A percentile compares a stretch with the other conserved stretches of the same genome.
Conservation (phyloP, 1,139 yeast species). For the Geotrichum bryndzae region DNA sequence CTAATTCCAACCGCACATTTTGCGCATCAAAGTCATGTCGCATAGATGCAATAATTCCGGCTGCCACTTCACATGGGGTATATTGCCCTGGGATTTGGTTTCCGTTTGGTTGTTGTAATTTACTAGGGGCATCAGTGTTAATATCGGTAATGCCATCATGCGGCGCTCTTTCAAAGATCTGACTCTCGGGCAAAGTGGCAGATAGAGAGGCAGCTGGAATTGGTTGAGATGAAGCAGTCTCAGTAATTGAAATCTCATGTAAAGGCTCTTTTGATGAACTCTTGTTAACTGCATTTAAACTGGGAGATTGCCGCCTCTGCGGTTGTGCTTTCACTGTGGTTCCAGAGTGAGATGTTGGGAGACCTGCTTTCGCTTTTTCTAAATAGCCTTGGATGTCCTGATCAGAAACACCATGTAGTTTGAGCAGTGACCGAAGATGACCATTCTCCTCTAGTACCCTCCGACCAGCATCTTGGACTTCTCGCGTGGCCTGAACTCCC, state of each 20-base stretch:
- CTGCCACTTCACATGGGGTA: background rate
- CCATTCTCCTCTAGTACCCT: background rate
- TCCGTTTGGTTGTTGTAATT: background rate
- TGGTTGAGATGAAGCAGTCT: background rate
- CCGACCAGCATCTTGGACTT: background rate
- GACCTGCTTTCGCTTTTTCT: background rate
- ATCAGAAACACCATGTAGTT: background rate
- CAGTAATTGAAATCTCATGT: background rate
- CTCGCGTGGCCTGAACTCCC: background rate
- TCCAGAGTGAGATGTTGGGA: background rate
- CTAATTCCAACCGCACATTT: background rate
- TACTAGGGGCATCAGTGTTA: background rate
- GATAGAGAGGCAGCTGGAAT: background rate
- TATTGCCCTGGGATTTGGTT: background rate
- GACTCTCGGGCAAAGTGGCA: background rate
- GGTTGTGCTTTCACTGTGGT: background rate
- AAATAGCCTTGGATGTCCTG: background rate
- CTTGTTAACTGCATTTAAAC: background rate
- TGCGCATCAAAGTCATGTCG: background rate
- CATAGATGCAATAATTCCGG: background rate
- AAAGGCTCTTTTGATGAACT: background rate
- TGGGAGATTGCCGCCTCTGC: background rate
- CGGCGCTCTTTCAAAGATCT: background rate
- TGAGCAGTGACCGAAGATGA: background rate
- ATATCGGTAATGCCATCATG: background rate